Conservation (phyloP, 106 monocot genomes). For the Apostasia ramifera region DNA sequence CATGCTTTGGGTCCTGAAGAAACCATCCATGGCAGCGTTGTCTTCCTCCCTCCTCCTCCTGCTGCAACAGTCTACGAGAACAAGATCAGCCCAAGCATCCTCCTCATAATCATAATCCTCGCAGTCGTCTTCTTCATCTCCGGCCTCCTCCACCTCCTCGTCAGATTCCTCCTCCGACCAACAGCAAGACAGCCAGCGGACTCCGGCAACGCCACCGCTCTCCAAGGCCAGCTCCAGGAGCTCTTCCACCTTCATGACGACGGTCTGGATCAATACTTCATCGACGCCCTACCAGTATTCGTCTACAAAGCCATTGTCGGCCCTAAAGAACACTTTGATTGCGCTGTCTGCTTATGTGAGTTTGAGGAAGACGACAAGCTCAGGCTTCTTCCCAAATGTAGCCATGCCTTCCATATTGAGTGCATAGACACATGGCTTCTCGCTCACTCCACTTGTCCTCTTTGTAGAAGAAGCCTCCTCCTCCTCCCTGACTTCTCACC, state of each 20-base stretch:
- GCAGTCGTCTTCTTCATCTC: constrained; percentile 81
- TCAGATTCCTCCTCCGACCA: constrained; percentile 54
- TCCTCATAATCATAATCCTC: constrained; percentile 64
- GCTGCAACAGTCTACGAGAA: constrained; percentile 13
- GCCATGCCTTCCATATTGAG: constrained; percentile 81
- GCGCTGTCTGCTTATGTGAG: constrained; percentile 92
- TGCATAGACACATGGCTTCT: constrained; percentile 94
- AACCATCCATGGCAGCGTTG: neutral
- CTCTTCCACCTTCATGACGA: constrained; percentile 96
- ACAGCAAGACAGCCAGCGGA: constrained; percentile 32
- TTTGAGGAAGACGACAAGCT: constrained; percentile 87
- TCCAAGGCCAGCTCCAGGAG: constrained; percentile 96
- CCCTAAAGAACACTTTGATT: constrained; percentile 86
- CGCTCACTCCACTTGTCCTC: constrained; percentile 85
- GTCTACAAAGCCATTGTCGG: constrained; percentile 80
- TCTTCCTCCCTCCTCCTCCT: constrained; percentile 3
- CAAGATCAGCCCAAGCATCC: constrained; percentile 63
- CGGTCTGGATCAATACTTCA: constrained; percentile 90
- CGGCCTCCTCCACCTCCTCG: constrained; percentile 66
- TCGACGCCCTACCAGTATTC: constrained; percentile 88
- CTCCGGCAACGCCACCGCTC: constrained; percentile 34
- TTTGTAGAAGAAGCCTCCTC: constrained; percentile 51
- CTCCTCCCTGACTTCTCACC: constrained; percentile 38
- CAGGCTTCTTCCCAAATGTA: constrained; percentile 76
- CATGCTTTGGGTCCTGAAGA: constrained; percentile 3